Evolutionary conservation across 1,284 basidiomycete genomes (phyloP), one percentile per base, ranked within the genome.

Genomic region (Tilletia indica): DNA sequence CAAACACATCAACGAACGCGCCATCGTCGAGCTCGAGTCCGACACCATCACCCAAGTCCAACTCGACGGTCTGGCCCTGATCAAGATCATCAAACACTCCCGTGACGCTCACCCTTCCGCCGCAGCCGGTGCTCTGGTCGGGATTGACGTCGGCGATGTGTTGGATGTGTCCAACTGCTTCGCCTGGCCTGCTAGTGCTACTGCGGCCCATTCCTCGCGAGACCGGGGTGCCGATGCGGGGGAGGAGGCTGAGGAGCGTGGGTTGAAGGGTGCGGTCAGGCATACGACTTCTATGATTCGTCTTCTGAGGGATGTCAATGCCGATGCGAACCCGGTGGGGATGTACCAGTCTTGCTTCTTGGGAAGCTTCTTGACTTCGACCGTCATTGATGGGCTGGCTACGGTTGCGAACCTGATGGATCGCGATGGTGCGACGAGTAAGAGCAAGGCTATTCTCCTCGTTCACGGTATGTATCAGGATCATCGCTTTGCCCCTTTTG

Each of bases 321-420:
- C 92, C 70, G 95, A 97, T 82, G 94, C 96, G 85, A 94, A 92
- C 79, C 90, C 97, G 67, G 93, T 99, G 71, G 97, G 97, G 61
- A 94, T 97, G 86, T 99, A 99, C 87, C 93, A 97, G 85, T 93
- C 94, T 51, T 93, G 93, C n/a, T 97, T 96, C 86, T 91, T 84
- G 11, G 82, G 82, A 61, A 74, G 78, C 64, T 81, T 82, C 75
- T 72, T 84, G 47, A 93, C 86, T 92, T 89, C 90, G n/a, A 86
- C 97, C 66, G 88, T 98, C 68, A 93, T 97, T 74, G 92, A 93
- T 16, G 92, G 97, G 84, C 76, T 84, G 31, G 77, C 78, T 68
- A 76, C 77, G 38, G 78, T 83, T 34, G 73, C 80, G 31, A 73
- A 75, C 34, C 73, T 83, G 34, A 80, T 83, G 76, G 82, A 83